Evolutionary conservation across 176 grass and related monocot species (phyloP).

Genomic region (Aegilops speltoides): DNA sequence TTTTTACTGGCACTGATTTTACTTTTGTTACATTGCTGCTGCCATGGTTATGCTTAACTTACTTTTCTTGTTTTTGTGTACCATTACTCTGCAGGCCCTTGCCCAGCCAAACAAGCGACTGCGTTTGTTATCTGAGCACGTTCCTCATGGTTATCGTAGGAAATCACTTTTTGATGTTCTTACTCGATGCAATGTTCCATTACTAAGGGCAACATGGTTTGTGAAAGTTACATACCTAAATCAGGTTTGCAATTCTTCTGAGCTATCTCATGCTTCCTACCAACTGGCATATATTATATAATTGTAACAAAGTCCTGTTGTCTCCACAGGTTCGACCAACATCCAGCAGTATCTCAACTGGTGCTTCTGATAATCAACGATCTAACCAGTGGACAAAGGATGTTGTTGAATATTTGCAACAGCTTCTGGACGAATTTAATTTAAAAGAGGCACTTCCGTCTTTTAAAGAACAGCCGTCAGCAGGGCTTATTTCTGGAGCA

Average conservation of each 20-base stretch:
- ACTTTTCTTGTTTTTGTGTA: constrained; percentile 25
- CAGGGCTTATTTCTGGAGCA: constrained; percentile 45
- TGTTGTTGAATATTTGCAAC: constrained; percentile 84
- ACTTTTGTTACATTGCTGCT: constrained; percentile 3
- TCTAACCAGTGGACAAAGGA: constrained; percentile 95
- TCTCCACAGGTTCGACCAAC: constrained; percentile 68
- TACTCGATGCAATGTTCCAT: constrained; percentile 79
- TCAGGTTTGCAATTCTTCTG: constrained; percentile 63
- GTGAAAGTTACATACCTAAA: constrained; percentile 99
- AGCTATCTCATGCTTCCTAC: constrained; percentile 25
- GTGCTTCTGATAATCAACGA: constrained; percentile 71
- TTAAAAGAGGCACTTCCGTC: constrained; percentile 66
- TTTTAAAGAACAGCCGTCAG: constrained; percentile 70
- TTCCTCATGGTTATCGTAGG: constrained; percentile 97
- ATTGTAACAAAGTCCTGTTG: constrained; percentile 32
- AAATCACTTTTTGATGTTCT: constrained; percentile 97
- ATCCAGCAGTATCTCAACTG: constrained; percentile 57
- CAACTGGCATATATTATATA: background rate
- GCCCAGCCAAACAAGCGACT: constrained; percentile 78
- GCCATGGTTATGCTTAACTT: background rate
- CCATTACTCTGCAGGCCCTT: constrained; percentile 57
- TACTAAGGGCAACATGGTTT: constrained; percentile 98
- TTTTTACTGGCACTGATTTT: background rate
- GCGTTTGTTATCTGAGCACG: constrained; percentile 75
- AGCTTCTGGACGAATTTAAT: constrained; percentile 89